Evolutionary conservation across 2,329 filamentous ascomycete species (phyloP).

Genomic region (Xylaria multiplex): DNA sequence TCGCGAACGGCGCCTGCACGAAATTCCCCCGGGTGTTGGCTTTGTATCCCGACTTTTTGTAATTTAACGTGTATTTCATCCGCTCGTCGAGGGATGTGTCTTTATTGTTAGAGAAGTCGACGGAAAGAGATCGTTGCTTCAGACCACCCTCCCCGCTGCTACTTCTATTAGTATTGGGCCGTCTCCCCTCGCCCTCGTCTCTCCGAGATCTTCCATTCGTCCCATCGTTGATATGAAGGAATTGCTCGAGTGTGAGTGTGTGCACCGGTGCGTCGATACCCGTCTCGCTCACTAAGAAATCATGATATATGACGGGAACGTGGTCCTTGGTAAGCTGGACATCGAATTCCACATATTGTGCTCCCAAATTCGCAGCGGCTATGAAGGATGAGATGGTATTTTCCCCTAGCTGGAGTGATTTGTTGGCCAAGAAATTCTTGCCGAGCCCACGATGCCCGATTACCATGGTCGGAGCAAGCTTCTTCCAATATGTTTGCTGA

Average conservation of each 20-base stretch:
- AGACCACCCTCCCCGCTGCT: conserved; percentile 47
- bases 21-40: conserved; percentile 93
- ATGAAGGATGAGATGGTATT: conserved; percentile 98
- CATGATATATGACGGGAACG: conserved; percentile 97
- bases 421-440: conserved; percentile 86
- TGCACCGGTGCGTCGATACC: conserved; percentile 97
- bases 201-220: conserved; percentile 55
- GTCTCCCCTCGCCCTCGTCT: conserved; percentile 43
- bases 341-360: conserved; percentile 79
- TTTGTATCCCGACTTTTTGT: conserved; percentile 95
- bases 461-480: conserved; percentile 86
- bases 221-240: conserved; percentile 82
- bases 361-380: conserved; percentile 91
- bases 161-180: conserved; percentile 44
- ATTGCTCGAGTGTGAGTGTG: conserved; percentile 93
- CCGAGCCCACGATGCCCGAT: conserved; percentile 80
- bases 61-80: conserved; percentile 97
- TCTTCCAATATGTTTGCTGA: conserved; percentile 96
- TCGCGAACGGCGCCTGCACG: conserved; percentile 96
- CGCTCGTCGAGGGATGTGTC: conserved; percentile 70
- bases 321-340: conserved; percentile 99
- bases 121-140: conserved; percentile 64
- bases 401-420: conserved; percentile 91
- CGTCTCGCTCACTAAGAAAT: conserved; percentile 97
- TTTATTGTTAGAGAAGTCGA: conserved; percentile 59